Evolutionary conservation across 1,139 yeast species (phyloP).

Genomic region (Pneumocystis oryctolagi): DNA sequence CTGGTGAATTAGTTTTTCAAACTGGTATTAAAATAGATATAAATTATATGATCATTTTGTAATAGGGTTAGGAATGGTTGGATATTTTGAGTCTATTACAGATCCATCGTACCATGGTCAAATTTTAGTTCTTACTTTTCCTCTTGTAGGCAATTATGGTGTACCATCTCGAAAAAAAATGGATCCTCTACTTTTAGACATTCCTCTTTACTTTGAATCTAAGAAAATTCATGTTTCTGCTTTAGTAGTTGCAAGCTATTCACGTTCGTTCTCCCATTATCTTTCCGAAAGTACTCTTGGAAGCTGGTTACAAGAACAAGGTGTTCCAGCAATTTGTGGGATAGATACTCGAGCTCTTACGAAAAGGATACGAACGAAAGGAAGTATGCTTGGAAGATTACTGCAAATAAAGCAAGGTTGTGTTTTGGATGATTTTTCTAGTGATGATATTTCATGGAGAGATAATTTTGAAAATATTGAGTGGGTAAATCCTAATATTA

Average conservation of each 20-base stretch:
- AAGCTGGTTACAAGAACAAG: slow-evolving; percentile 81
- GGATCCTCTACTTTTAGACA: slow-evolving; percentile 58
- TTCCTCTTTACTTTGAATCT: slow-evolving; percentile 91
- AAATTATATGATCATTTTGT: background rate
- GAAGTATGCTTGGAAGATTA: slow-evolving; percentile 82
- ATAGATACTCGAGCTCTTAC: slow-evolving; percentile 94
- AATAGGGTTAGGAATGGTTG: slow-evolving; percentile 60
- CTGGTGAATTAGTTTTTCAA: slow-evolving; percentile 98
- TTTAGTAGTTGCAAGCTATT: slow-evolving; percentile 89
- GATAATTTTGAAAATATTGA: slow-evolving; percentile 58
- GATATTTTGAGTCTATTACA: slow-evolving; percentile 95
- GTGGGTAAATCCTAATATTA: slow-evolving; percentile 84
- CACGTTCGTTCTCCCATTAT: slow-evolving; percentile 88
- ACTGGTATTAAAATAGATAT: slow-evolving; percentile 34
- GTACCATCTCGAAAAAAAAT: slow-evolving; percentile 74
- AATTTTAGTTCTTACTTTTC: slow-evolving; percentile 89
- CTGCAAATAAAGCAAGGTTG: slow-evolving; percentile 40
- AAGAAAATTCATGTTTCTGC: slow-evolving; percentile 89
- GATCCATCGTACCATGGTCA: slow-evolving; percentile 99
- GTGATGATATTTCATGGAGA: slow-evolving; percentile 36
- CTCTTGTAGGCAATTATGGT: slow-evolving; percentile 97
- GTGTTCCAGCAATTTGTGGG: slow-evolving; percentile 92
- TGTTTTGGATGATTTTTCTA: slow-evolving; percentile 30
- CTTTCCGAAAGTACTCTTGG: slow-evolving; percentile 87
- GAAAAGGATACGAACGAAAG: slow-evolving; percentile 78